Conservation (phyloP, 768 basidiomycete genomes). For the Symmetrospora coprosmae region DNA sequence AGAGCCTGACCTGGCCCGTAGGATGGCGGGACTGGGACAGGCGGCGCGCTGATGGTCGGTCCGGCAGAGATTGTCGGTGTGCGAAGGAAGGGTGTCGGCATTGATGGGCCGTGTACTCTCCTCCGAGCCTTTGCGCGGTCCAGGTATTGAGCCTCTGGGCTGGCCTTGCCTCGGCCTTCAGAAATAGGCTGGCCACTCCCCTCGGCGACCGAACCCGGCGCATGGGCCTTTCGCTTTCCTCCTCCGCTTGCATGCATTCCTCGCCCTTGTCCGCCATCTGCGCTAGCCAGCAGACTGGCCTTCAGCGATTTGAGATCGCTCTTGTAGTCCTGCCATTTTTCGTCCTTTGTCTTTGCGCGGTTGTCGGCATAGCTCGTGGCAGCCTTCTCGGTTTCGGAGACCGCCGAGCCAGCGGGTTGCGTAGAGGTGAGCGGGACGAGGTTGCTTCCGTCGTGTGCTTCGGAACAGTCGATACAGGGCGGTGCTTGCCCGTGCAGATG, state of each 20-base stretch:
- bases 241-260: neutral
- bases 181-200: neutral
- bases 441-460: neutral
- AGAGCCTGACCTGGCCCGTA: conserved; percentile 15
- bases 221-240: neutral
- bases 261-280: neutral
- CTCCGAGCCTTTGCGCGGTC: conserved; percentile 1
- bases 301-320: neutral
- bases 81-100: too few relatives aligned
- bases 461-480: neutral
- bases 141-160: neutral
- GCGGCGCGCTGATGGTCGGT: too few relatives aligned
- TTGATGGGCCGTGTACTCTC: neutral
- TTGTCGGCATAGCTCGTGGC: neutral
- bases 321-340: conserved; percentile 1
- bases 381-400: neutral
- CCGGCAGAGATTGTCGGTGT: too few relatives aligned
- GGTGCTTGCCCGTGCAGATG: neutral
- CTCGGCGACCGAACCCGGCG: neutral
- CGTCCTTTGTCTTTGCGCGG: neutral
- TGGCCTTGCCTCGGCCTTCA: neutral
- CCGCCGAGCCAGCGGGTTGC: neutral
- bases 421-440: neutral
- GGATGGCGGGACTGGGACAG: neutral
- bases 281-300: neutral